A percentile compares a stretch with the other conserved stretches of the same genome.
Conservation (phyloP, 768 basidiomycete species). For the Tulasnella sp. region DNA sequence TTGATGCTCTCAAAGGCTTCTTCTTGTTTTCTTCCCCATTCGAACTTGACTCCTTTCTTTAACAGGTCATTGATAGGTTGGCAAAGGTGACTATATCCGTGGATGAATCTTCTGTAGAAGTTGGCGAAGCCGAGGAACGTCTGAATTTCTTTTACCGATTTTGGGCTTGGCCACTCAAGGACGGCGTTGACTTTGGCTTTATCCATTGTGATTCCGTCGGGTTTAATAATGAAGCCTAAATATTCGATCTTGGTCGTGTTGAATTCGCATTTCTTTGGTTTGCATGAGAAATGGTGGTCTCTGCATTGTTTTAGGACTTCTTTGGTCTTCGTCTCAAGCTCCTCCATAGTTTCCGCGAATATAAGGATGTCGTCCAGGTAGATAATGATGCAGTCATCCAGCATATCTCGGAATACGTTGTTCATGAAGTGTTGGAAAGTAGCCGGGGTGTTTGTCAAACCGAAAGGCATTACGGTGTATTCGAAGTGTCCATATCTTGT, state of each 20-base stretch:
- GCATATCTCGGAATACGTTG: constrained; percentile 14
- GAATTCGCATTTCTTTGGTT: background rate
- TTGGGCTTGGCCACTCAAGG: constrained; percentile 19
- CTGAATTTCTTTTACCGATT: constrained; percentile 18
- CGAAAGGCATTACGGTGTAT: constrained; percentile 19
- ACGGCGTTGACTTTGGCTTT: constrained; percentile 19
- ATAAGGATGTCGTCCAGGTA: constrained; percentile 19
- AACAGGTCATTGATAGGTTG: background rate
- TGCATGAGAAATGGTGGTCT: background rate
- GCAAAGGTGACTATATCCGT: constrained; percentile 13
- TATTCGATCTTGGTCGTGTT: background rate
- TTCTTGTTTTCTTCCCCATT: background rate
- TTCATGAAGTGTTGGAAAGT: constrained; percentile 15
- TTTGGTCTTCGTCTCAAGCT: background rate
- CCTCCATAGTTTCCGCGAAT: constrained; percentile 4
- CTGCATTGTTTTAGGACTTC: constrained; percentile 3
- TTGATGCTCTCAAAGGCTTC: background rate
- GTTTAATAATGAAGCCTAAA: background rate
- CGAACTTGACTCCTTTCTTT: background rate
- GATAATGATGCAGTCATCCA: constrained; percentile 11
- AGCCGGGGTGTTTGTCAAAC: constrained; percentile 12
- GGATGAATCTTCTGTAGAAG: constrained; percentile 24
- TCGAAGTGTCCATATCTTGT: constrained; percentile 14
- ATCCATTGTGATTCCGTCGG: constrained; percentile 17
- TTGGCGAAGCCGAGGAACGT: constrained; percentile 23